Base-by-base conservation (phyloP, 2,329 filamentous ascomycete species). In the Cladosporium oxysporum region DNA sequence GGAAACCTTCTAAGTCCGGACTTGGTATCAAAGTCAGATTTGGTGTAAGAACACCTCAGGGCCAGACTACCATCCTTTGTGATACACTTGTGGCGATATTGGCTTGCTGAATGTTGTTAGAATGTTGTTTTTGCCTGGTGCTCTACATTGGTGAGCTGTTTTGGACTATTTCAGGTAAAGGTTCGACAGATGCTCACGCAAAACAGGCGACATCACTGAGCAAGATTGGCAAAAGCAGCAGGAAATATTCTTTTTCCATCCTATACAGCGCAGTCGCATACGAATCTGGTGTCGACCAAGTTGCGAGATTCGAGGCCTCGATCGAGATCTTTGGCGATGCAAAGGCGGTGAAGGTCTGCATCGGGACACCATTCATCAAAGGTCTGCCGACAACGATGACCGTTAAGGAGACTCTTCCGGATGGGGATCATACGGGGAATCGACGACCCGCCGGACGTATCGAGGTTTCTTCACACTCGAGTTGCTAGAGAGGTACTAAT, bases 361-460 rank as follows among this genome's bases (percentile, higher is more conserved):
- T 83, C 66, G 83, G 87, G 63, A 83, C 83, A 0, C 85, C 85
- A 0, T 85, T 83, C 61, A 76, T 85, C 18, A 84, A 84, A 67
- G 83, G 80, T 0, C 72, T 85, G 1, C 82, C 82, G 0, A 81
- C 83, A 11, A 80, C 76, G 4, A 79, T 86, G 64, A 72, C 73
- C 0, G 73, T 85, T 16, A 71, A 76, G 2, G 83, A 85, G 66
- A 29, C 31, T 18, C 33, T 60, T 41, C 35, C 37, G 14, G 53
- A 64, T 41, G 65, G 65, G 21, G n/a, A n/a, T 63, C 59, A 18
- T 64, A 61, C 26, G 55, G 31, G 31, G 60, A 59, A 37, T 75
- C 50, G 73, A 75, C 5, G 72, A 66, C 14, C n/a, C 58, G 58
- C 18, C 10, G 59, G 44, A 82, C 82, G 0, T 86, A 82, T 66